Evolutionary conservation across 1,284 basidiomycete species (phyloP).

Genomic region (Apiotrichum gamsii): DNA sequence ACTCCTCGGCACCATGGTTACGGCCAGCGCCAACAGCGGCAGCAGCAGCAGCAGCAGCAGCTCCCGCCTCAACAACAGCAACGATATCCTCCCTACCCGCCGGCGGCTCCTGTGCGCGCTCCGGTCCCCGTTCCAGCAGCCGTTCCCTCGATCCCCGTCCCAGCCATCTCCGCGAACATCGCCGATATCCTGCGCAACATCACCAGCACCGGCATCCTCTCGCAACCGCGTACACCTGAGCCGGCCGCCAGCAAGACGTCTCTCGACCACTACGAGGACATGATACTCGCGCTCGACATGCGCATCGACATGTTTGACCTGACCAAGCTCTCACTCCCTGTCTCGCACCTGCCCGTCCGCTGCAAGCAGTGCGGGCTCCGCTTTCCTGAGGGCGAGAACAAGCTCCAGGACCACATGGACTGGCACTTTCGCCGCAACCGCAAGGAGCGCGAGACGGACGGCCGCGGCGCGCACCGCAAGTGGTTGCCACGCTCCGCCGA

Average conservation of each 20-base stretch:
- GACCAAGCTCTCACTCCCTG: conserved; percentile 55
- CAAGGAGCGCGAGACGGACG: conserved; percentile 73
- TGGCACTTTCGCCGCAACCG: conserved; percentile 95
- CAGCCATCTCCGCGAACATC: conserved; percentile 32
- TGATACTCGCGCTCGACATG: conserved; percentile 64
- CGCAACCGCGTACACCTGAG: conserved; percentile 52
- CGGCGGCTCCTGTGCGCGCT: conserved; percentile 17
- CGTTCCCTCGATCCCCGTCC: conserved; percentile 2
- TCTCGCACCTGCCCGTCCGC: conserved; percentile 67
- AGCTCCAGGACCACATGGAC: conserved; percentile 84
- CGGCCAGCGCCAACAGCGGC: conserved; percentile 10
- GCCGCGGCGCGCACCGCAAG: conserved; percentile 80
- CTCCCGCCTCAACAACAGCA: conserved; percentile 2
- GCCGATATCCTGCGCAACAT: conserved; percentile 38
- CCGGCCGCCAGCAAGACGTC: conserved; percentile 45
- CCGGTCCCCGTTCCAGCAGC: conserved; percentile 15
- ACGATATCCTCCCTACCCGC: not conserved
- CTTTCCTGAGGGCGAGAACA: conserved; percentile 68
- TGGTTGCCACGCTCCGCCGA: conserved; percentile 86
- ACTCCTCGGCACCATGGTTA: no score
- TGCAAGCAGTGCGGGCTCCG: conserved; percentile 93
- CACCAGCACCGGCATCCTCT: conserved; percentile 28
- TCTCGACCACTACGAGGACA: conserved; percentile 62
- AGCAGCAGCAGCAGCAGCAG: conserved; percentile 7
- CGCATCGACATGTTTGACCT: conserved; percentile 67